A percentile compares a stretch with the other conserved stretches of the same genome.
Conservation (phyloP, 306 rosid species). For the Dicorynia guianensis region DNA sequence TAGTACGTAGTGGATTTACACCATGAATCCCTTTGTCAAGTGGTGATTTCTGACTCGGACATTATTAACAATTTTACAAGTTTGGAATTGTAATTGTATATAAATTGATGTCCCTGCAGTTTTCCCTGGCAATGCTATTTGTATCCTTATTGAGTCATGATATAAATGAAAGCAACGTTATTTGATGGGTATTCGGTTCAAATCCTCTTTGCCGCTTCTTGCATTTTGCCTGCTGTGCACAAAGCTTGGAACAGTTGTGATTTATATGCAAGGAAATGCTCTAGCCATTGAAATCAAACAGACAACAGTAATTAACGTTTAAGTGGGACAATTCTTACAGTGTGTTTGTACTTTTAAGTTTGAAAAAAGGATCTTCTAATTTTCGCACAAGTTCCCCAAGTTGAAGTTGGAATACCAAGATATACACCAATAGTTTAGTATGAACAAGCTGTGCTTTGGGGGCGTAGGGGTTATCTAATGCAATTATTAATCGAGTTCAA, state of each 20-base stretch:
- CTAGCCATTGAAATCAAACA: slow-evolving; percentile 4
- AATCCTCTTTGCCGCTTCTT: not conserved
- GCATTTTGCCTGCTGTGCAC: not conserved
- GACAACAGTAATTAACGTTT: not conserved
- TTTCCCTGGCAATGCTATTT: slow-evolving; percentile 32
- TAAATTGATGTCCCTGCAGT: slow-evolving; percentile 29
- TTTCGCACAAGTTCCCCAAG: not conserved
- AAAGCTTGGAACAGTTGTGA: not conserved
- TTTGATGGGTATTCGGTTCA: not conserved
- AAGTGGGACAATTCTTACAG: no score
- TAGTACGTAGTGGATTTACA: not conserved
- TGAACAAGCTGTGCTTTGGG: no score
- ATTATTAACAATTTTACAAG: slow-evolving; percentile 18
- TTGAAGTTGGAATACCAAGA: not conserved
- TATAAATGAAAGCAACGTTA: slow-evolving; percentile 24
- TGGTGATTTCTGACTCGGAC: slow-evolving; percentile 18
- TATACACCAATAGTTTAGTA: not conserved
- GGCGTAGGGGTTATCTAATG: no score
- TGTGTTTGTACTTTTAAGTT: no score
- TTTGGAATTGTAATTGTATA: slow-evolving; percentile 37
- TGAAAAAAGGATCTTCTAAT: not conserved
- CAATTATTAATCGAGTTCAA: no score
- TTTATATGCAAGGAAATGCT: not conserved
- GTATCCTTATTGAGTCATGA: slow-evolving; percentile 1
- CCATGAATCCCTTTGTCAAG: slow-evolving; percentile 18